Base-by-base conservation (phyloP, 1,139 yeast species). In the Taphrina deformans region DNA sequence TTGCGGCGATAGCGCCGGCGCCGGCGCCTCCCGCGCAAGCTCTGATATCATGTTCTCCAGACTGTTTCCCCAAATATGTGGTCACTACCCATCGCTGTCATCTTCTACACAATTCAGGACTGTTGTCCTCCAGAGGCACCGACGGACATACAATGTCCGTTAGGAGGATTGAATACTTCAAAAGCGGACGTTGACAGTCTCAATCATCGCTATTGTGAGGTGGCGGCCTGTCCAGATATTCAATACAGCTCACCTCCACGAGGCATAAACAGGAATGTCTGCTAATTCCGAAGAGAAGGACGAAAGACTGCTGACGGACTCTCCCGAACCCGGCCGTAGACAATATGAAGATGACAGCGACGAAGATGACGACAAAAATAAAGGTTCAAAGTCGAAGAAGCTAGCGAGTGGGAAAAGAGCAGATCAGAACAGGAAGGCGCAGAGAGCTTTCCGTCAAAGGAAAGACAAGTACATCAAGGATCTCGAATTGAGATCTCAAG, bases 341-440 rank as follows among this genome's bases (percentile, higher is more conserved):
- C 55, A 51, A 9, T 53, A 53, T 16, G 58, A 53, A n/a, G 58
- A 53, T 6, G 58, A 53, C 3, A 27, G 41, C 4, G 93, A 87
- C 72, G 79, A 84, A 48, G 87, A 83, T 62, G 76, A 87, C 31
- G 60, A 27, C 52, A 35, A 40, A 14, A 10, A 33, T n/a, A n/a
- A 14, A 16, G 10, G 16, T 23, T 16, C 66, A 46, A 23, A 38
- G n/a, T 24, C 70, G 51, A 41, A 69, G 66, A 68, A 68, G 69
- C 51, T 97, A 2, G 83, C 80, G 69, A 83, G 83, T 72, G 86
- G 86, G 71, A 92, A 90, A 79, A 81, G 99, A 71, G 90, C 96
- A 23, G 98, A 97, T 1, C 99, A 93, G 77, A 93, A 93, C 76
- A 82, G 99, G 73, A 97, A 97, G 6, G 99, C 99, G 23, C 99